Conservation (phyloP, 23 red algal genomes). For the Gracilaria caudata region DNA sequence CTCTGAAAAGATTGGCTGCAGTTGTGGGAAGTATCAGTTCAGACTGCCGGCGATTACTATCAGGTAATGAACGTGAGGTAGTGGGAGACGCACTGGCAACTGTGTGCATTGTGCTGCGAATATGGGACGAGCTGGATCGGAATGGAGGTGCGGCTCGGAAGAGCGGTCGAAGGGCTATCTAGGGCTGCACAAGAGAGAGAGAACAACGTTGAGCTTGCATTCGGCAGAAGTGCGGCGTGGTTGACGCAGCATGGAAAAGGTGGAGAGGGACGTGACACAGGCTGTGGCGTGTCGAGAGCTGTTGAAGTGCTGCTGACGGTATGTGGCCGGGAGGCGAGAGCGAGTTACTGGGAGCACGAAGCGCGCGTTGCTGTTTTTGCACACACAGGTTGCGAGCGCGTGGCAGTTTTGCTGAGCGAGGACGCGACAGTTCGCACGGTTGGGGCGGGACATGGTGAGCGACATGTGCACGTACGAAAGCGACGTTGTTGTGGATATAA, state of each 20-base stretch:
- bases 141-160: background rate
- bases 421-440: background rate
- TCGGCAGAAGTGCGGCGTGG: background rate
- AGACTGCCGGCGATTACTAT: background rate
- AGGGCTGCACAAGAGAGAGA: background rate
- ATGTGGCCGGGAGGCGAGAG: background rate
- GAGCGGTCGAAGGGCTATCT: background rate
- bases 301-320: background rate
- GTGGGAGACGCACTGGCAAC: background rate
- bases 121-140: background rate
- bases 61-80: background rate
- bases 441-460: conserved; percentile 5
- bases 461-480: conserved; percentile 7
- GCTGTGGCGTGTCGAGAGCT: background rate
- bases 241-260: background rate
- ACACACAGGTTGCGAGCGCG: background rate
- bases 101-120: background rate
- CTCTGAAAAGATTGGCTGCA: background rate
- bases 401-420: background rate
- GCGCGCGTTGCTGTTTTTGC: background rate
- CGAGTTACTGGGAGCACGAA: background rate
- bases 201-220: background rate
- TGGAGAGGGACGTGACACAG: background rate
- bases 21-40: background rate
- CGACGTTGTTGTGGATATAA: background rate